Base-by-base conservation (phyloP, 768 basidiomycete species). In the Xerocomus brunneocitrinus region DNA sequence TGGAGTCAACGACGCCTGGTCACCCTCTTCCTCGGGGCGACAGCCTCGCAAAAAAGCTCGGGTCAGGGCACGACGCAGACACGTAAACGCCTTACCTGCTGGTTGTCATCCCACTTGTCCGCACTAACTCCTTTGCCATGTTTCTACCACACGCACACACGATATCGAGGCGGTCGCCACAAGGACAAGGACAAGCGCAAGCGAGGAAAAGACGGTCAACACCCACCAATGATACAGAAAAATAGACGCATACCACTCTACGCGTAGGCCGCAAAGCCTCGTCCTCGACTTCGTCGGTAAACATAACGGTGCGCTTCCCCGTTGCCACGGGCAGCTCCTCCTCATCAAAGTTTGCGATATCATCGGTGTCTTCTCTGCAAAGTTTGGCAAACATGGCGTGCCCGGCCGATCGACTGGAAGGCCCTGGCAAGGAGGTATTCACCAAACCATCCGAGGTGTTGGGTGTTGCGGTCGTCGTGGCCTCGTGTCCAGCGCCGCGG, bases 361-460 rank as follows among this genome's bases (percentile, higher is more conserved):
- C 68, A 13, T 66, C 65, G 58, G 57, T 58, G 54, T 64, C 69
- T 64, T 58, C 60, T 55, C 57, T 58, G 30, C 58, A 58, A 0
- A 67, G 59, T 49, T 55, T 62, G 56, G 66, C 5, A 55, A 71
- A 71, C 0, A 51, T 57, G 52, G 62, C 27, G 42, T 53, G 12
- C 16, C 58, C 57, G 39, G 48, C 28, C 12, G 67, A 62, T 64
- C 59, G 67, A 60, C 58, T 46, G 30, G 56, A 57, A 53, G 59
- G 55, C 19, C 47, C 53, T 22, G 58, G 8, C 31, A 48, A 34
- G 16, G 41, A 38, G 28, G 38, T 54, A 58, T 64, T 54, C 58
- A 31, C 49, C 27, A 48, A 31, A 13, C 30, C 50, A 22, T 56
- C 57, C 14, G 53, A n/a, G 28, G 53, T 25, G 5, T 39, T 49